A percentile compares a stretch with the other conserved stretches of the same genome.
Conservation (phyloP, 169 alveolate genomes). For the Plasmodium malariae region DNA sequence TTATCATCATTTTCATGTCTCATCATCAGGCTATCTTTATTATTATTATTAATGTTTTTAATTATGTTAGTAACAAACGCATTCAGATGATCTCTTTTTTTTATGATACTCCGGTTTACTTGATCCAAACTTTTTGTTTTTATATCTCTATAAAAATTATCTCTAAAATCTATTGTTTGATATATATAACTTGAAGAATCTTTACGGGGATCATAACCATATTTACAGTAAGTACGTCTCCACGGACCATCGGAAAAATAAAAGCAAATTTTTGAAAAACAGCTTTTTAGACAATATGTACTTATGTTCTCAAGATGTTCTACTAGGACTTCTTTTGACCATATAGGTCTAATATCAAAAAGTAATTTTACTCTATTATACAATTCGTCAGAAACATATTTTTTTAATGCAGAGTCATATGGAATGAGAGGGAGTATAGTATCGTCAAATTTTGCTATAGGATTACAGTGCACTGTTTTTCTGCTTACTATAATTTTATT, state of each 20-base stretch:
- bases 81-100: slow-evolving; percentile 35
- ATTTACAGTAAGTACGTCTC: slow-evolving; percentile 83
- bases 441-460: slow-evolving; percentile 66
- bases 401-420: slow-evolving; percentile 62
- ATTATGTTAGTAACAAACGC: slow-evolving; percentile 25
- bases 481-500: slow-evolving; percentile 65
- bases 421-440: slow-evolving; percentile 24
- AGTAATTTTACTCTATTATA: slow-evolving; percentile 56
- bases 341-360: slow-evolving; percentile 71
- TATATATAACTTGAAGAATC: slow-evolving; percentile 80
- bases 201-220: slow-evolving; percentile 83
- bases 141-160: slow-evolving; percentile 77
- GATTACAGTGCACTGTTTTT: slow-evolving; percentile 73
- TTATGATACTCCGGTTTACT: slow-evolving; percentile 33
- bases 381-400: slow-evolving; percentile 60
- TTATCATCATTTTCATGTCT: background rate
- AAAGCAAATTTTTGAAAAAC: slow-evolving; percentile 81
- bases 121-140: slow-evolving; percentile 65
- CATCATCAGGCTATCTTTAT: background rate
- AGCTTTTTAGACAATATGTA: slow-evolving; percentile 68
- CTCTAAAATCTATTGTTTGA: slow-evolving; percentile 82
- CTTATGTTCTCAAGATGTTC: slow-evolving; percentile 59
- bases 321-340: slow-evolving; percentile 63
- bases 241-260: slow-evolving; percentile 83
- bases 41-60: background rate